Percentiles rank a stretch among this genome's conserved stretches.
Evolutionary conservation across 1,139 yeast species (phyloP).

Genomic region (Debaryomycetaceae sp.): DNA sequence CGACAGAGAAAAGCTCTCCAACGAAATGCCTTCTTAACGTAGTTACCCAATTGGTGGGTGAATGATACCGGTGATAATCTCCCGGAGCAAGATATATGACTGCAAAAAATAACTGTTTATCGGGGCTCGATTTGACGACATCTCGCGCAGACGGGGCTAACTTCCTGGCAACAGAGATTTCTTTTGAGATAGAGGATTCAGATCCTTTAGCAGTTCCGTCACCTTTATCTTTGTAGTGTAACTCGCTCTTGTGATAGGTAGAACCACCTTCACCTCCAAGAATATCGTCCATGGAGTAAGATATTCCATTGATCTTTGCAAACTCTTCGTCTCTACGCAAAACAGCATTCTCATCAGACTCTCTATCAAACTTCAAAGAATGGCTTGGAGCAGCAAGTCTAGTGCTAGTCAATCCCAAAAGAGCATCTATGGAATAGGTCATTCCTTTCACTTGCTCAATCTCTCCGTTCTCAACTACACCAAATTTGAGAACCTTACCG

Average conservation of each 20-base stretch:
- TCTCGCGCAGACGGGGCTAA: conserved; percentile 38
- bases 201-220: conserved; percentile 41
- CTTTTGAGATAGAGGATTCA: conserved; percentile 33
- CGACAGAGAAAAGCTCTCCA: conserved; percentile 93
- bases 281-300: conserved; percentile 67
- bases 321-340: conserved; percentile 65
- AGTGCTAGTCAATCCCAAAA: conserved; percentile 62
- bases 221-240: conserved; percentile 58
- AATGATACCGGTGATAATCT: conserved; percentile 95
- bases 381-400: conserved; percentile 61
- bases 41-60: conserved; percentile 96
- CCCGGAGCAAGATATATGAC: conserved; percentile 98
- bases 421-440: conserved; percentile 86
- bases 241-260: conserved; percentile 39
- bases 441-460: conserved; percentile 97
- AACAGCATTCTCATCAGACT: conserved; percentile 40
- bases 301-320: conserved; percentile 74
- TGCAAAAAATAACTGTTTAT: conserved; percentile 74
- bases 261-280: conserved; percentile 43
- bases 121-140: conserved; percentile 21
- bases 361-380: conserved; percentile 46
- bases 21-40: conserved; percentile 92
- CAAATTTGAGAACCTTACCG: conserved; percentile 84
- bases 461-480: conserved; percentile 76
- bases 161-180: conserved; percentile 41